Evolutionary conservation across 2,329 filamentous ascomycete genomes (phyloP).

Genomic region (Aspergillus candidus): DNA sequence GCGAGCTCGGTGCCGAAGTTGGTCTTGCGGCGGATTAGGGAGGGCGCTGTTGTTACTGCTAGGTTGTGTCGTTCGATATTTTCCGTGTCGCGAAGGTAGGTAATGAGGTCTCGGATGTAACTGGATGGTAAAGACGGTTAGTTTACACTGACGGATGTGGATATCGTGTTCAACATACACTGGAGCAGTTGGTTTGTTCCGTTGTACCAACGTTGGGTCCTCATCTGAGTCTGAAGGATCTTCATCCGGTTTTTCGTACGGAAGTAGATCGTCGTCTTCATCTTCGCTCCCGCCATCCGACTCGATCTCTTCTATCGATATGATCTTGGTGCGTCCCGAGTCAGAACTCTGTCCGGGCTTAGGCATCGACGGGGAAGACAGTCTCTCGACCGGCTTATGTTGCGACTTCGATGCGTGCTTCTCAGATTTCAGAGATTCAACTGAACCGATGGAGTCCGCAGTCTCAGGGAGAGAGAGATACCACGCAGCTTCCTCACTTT

Average conservation of each 20-base stretch:
- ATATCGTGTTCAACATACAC: slow-evolving; percentile 47
- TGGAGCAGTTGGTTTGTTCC: slow-evolving; percentile 75
- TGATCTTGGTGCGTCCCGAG: slow-evolving; percentile 34
- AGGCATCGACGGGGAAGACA: slow-evolving; percentile 1
- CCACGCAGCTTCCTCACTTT: slow-evolving; percentile 65
- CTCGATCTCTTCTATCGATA: slow-evolving; percentile 59
- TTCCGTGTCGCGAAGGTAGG: slow-evolving; percentile 71
- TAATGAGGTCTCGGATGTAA: slow-evolving; percentile 79
- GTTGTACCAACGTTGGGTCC: slow-evolving; percentile 77
- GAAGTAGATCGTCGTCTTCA: slow-evolving; percentile 62
- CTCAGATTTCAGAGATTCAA: slow-evolving; percentile 44
- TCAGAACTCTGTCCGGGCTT: not conserved
- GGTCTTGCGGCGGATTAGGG: slow-evolving; percentile 79
- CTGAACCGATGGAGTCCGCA: slow-evolving; percentile 57
- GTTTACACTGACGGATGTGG: slow-evolving; percentile 1
- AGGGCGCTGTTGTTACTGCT: slow-evolving; percentile 67
- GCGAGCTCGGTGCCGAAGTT: slow-evolving; percentile 82
- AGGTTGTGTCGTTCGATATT: slow-evolving; percentile 79
- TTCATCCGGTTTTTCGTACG: slow-evolving; percentile 80
- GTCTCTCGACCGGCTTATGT: slow-evolving; percentile 14
- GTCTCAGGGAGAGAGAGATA: slow-evolving; percentile 62
- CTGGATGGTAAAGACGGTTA: slow-evolving; percentile 19
- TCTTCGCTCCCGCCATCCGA: slow-evolving; percentile 45
- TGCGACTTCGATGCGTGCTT: slow-evolving; percentile 10
- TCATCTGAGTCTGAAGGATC: slow-evolving; percentile 90